Base-by-base conservation (phyloP, 2,329 filamentous ascomycete species). In the Phialemonium atrogriseum region DNA sequence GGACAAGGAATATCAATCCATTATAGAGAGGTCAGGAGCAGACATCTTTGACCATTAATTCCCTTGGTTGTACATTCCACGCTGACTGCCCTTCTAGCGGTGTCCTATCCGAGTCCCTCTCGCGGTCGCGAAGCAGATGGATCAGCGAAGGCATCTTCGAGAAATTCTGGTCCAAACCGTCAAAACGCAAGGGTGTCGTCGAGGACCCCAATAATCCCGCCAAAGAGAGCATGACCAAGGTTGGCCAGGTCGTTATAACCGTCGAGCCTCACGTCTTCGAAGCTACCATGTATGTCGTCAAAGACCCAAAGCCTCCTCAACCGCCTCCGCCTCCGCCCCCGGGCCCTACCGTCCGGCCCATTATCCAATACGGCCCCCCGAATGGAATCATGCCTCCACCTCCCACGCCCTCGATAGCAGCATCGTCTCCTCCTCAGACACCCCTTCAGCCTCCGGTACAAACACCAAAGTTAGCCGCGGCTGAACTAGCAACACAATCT, bases 191-290 rank as follows among this genome's bases (percentile, higher is more conserved):
- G 52, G 76, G 78, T 25, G 70, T 73, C 3, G 68, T 70, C 33
- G 77, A 80, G 44, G 73, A 78, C 31, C 64, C 70, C 5, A 75
- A 77, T 43, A 83, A 84, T 45, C 79, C 78, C 2, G 59, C 77
- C 39, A 77, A 82, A 54, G 73, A 85, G 27, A 77, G 70, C 39
- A 84, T 86, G 77, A 64, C 70, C 41, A 83, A 78, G 53, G 70
- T 85, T 14, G 84, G 85, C 44, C 73, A 72, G 43, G 77, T 84
- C 39, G 77, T 77, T 20, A 76, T 93, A 39, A 80, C 76, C 14
- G 76, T 88, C 37, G 84, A 88, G 53, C 85, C 85, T 26, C 83
- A 91, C 50, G 73, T 83, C 25, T 75, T 91, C 44, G 81, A 87
- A 43, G 83, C 82, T 11, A 80, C 73, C 27, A 73, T 87, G 63